Conservation (phyloP, 2,329 filamentous ascomycete genomes). For the Clonostachys chloroleuca region DNA sequence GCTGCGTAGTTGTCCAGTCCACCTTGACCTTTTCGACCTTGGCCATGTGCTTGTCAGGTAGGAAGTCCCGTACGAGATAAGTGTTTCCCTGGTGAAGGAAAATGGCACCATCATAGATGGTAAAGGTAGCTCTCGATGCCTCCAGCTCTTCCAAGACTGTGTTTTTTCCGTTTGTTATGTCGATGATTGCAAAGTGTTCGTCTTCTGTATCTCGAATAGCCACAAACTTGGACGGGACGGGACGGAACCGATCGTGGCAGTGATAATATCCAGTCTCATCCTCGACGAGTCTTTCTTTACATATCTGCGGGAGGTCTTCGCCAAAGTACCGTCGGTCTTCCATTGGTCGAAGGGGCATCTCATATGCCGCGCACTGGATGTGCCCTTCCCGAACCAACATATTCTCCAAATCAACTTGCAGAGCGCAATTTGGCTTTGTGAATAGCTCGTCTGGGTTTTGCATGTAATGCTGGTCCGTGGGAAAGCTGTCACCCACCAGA, state of each 20-base stretch:
- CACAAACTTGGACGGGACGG: constrained; percentile 76
- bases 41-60: constrained; percentile 74
- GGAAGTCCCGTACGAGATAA: constrained; percentile 88
- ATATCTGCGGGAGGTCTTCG: constrained; percentile 64
- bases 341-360: constrained; percentile 83
- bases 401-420: constrained; percentile 90
- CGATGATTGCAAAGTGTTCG: constrained; percentile 89
- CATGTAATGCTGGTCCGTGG: constrained; percentile 96
- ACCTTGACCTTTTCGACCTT: constrained; percentile 86
- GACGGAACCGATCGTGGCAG: constrained; percentile 83
- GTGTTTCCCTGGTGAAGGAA: constrained; percentile 94
- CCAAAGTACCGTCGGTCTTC: constrained; percentile 80
- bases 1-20: constrained; percentile 90
- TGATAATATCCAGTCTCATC: constrained; percentile 84
- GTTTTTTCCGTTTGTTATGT: constrained; percentile 79
- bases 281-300: constrained; percentile 65
- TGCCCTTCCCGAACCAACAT: constrained; percentile 90
- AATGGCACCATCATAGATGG: constrained; percentile 93
- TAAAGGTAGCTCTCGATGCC: constrained; percentile 90
- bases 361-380: constrained; percentile 89
- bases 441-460: constrained; percentile 91
- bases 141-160: constrained; percentile 92
- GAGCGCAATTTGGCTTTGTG: constrained; percentile 80
- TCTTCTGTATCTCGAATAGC: constrained; percentile 85
- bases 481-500: constrained; percentile 82